Evolutionary conservation across 2,329 filamentous ascomycete species (phyloP).

Genomic region (Colletotrichum sp.): DNA sequence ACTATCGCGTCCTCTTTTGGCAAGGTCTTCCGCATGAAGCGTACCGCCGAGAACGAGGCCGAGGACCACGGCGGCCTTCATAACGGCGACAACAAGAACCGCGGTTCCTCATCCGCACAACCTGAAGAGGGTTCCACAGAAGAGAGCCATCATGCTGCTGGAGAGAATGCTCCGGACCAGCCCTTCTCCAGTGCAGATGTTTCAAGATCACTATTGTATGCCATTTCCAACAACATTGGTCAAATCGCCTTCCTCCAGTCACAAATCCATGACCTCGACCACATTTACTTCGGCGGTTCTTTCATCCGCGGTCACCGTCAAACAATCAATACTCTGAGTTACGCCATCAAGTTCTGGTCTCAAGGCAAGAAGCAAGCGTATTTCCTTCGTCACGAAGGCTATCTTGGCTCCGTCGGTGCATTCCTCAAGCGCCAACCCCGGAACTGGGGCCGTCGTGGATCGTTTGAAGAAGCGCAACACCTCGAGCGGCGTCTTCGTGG

Average conservation of each 20-base stretch:
- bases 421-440: slow-evolving; percentile 90
- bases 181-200: slow-evolving; percentile 84
- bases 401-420: slow-evolving; percentile 90
- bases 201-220: slow-evolving; percentile 88
- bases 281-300: slow-evolving; percentile 97
- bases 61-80: slow-evolving; percentile 71
- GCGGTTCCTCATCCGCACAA: slow-evolving; percentile 22
- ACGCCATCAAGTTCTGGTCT: slow-evolving; percentile 98
- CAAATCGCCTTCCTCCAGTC: slow-evolving; percentile 98
- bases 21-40: slow-evolving; percentile 94
- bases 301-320: slow-evolving; percentile 97
- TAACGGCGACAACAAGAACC: slow-evolving; percentile 51
- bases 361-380: slow-evolving; percentile 94
- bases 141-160: neutral
- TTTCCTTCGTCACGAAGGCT: slow-evolving; percentile 94
- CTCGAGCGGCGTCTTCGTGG: slow-evolving; percentile 1
- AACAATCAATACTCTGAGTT: slow-evolving; percentile 96
- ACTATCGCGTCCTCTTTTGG: slow-evolving; percentile 97
- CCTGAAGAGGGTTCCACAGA: neutral
- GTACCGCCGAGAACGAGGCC: slow-evolving; percentile 78
- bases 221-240: slow-evolving; percentile 96
- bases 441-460: slow-evolving; percentile 89
- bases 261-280: slow-evolving; percentile 87
- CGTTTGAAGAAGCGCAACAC: slow-evolving; percentile 62
- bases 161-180: slow-evolving; percentile 31